Evolutionary conservation across 1,139 yeast genomes (phyloP).

Genomic region (Pichia sp.): DNA sequence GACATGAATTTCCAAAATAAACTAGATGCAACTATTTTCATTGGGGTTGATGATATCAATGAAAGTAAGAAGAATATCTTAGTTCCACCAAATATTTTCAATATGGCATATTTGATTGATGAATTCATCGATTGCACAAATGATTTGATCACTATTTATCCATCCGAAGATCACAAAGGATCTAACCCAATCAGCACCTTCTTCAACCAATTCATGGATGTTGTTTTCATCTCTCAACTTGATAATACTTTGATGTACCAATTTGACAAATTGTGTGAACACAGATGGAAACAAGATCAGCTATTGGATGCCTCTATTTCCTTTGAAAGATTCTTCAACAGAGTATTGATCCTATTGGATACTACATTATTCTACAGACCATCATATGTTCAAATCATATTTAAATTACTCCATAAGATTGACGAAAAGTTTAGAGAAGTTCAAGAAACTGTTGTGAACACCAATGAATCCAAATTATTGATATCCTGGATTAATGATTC

Average conservation of each 20-base stretch:
- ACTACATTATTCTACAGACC: conserved; percentile 58
- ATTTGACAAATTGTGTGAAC: conserved; percentile 29
- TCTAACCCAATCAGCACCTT: conserved; percentile 35
- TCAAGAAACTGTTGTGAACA: conserved; percentile 19
- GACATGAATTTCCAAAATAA: conserved; percentile 3
- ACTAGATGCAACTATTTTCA: conserved; percentile 36
- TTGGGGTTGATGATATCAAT: conserved; percentile 49
- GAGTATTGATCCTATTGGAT: conserved; percentile 54
- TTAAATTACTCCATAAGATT: conserved; percentile 34
- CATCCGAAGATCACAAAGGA: conserved; percentile 28
- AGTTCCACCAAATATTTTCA: conserved; percentile 74
- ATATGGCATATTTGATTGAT: conserved; percentile 73
- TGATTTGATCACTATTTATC: conserved; percentile 38
- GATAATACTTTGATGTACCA: conserved; percentile 50
- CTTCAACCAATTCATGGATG: conserved; percentile 63
- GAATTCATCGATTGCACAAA: conserved; percentile 57
- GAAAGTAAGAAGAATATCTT: conserved; percentile 62
- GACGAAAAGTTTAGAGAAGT: conserved; percentile 21
- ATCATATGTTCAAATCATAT: conserved; percentile 48
- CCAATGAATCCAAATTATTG: conserved; percentile 19
- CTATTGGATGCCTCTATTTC: conserved; percentile 46
- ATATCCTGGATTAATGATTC: conserved; percentile 27
- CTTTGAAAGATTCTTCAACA: conserved; percentile 51
- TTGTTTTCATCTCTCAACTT: conserved; percentile 62
- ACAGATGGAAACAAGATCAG: conserved; percentile 30